phyloP scores from a whole-genome alignment of 441 rosid species.

The Eruca vesicaria region DNA sequence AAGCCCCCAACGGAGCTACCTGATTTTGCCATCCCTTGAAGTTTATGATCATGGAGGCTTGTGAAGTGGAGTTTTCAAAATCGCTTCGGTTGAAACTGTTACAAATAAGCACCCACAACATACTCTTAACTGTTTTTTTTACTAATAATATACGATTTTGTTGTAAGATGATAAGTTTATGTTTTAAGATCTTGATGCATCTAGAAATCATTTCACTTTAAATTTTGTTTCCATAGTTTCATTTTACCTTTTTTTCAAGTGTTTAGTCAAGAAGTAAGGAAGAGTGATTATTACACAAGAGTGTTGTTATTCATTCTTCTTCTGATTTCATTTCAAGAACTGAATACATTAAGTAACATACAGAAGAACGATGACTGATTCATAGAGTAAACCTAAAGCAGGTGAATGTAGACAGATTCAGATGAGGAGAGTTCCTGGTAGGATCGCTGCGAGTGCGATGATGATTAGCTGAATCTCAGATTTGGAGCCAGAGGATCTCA shows the following conservation, averaged over 20 bases:
- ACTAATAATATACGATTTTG: not conserved
- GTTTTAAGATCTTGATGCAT: not conserved
- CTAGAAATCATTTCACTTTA: not conserved
- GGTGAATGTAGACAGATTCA: slow-evolving; percentile 17
- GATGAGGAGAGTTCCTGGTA: slow-evolving; percentile 22
- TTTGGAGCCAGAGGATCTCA: slow-evolving; percentile 36
- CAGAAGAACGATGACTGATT: not conserved
- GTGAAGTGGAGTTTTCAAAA: not conserved
- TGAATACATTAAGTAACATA: not conserved
- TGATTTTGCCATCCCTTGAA: not conserved
- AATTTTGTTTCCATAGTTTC: not conserved
- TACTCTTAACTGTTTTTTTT: not conserved
- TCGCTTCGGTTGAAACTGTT: slow-evolving; percentile 5
- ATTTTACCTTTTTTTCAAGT: not conserved
- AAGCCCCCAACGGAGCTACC: not conserved
- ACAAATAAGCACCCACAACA: slow-evolving; percentile 9
- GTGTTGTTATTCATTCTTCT: not conserved
- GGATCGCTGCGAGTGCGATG: slow-evolving; percentile 29
- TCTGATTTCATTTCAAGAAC: slow-evolving; percentile 3
- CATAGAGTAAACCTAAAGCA: not conserved
- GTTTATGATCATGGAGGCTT: not conserved
- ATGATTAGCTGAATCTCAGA: slow-evolving; percentile 26
- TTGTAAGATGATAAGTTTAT: not conserved
- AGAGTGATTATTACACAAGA: slow-evolving; percentile 1
- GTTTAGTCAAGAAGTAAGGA: not conserved